Conservation (phyloP, 2,329 filamentous ascomycete genomes). For the Fusarium sulawesiense region DNA sequence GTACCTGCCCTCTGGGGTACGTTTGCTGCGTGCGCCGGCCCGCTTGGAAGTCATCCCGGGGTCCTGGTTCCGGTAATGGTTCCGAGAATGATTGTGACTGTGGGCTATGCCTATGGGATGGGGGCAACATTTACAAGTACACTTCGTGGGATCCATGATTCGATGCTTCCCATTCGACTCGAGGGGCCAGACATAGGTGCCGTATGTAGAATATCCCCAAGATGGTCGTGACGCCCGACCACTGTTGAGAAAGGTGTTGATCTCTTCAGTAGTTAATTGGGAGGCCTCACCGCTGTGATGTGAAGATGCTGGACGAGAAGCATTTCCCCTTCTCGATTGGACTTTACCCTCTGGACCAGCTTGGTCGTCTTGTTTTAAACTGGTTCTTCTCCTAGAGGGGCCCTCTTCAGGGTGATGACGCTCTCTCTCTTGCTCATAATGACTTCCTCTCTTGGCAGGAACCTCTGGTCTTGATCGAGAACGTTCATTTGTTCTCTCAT, state of each 20-base stretch:
- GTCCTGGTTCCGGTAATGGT: slow-evolving; percentile 6
- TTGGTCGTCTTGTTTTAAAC: neutral
- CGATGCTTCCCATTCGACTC: slow-evolving; percentile 26
- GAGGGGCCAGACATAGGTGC: slow-evolving; percentile 40
- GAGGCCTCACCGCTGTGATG: neutral
- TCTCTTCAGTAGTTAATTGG: slow-evolving; percentile 5
- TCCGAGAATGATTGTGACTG: slow-evolving; percentile 16
- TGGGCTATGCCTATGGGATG: slow-evolving; percentile 35
- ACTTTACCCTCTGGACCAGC: neutral
- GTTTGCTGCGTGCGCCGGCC: slow-evolving; percentile 2
- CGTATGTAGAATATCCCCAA: slow-evolving; percentile 24
- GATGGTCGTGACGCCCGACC: neutral
- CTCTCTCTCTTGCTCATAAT: neutral
- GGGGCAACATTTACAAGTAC: slow-evolving; percentile 42
- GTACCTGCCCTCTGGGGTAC: slow-evolving; percentile 12
- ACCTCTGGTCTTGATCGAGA: neutral
- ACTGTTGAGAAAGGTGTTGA: slow-evolving; percentile 5
- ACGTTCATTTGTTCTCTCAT: neutral
- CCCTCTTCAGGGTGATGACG: neutral
- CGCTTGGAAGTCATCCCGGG: neutral
- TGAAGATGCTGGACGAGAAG: neutral
- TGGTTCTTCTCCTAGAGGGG: neutral
- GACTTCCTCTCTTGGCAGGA: neutral
- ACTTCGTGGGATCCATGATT: slow-evolving; percentile 39
- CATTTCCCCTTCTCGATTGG: neutral